phyloP scores from a whole-genome alignment of 208 protist species.

The Trypanosomatidae sp. region DNA sequence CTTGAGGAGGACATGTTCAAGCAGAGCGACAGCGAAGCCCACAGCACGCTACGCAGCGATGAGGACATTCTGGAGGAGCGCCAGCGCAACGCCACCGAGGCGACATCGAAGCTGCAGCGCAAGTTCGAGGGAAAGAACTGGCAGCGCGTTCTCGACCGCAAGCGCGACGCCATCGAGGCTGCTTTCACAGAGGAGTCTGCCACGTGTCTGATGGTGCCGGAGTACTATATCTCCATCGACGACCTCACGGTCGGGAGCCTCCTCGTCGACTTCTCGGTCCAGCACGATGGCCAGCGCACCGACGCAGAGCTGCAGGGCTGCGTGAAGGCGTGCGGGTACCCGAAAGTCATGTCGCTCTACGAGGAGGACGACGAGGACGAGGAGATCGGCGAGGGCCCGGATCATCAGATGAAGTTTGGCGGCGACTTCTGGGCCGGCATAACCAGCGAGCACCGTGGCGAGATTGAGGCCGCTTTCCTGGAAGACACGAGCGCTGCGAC shows the following conservation, averaged over 20 bases:
- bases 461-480: constrained; percentile 51
- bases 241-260: constrained; percentile 50
- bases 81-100: constrained; percentile 23
- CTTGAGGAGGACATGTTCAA: constrained; percentile 53
- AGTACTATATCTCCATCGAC: constrained; percentile 50
- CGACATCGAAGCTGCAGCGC: constrained; percentile 31
- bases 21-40: constrained; percentile 24
- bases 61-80: constrained; percentile 37
- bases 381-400: constrained; percentile 6
- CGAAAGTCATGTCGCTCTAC: constrained; percentile 52
- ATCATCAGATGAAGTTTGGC: constrained; percentile 59
- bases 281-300: constrained; percentile 46
- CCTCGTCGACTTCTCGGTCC: constrained; percentile 50
- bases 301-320: constrained; percentile 33
- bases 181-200: constrained; percentile 73
- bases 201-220: constrained; percentile 44
- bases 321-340: constrained; percentile 47
- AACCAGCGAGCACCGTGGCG: constrained; percentile 27
- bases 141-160: constrained; percentile 61
- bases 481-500: constrained; percentile 51
- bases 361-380: constrained; percentile 40
- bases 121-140: constrained; percentile 65
- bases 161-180: constrained; percentile 52
- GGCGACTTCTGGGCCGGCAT: constrained; percentile 54
- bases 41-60: constrained; percentile 22